Conservation (phyloP, 805 yeast species). For the Candida awuae region DNA sequence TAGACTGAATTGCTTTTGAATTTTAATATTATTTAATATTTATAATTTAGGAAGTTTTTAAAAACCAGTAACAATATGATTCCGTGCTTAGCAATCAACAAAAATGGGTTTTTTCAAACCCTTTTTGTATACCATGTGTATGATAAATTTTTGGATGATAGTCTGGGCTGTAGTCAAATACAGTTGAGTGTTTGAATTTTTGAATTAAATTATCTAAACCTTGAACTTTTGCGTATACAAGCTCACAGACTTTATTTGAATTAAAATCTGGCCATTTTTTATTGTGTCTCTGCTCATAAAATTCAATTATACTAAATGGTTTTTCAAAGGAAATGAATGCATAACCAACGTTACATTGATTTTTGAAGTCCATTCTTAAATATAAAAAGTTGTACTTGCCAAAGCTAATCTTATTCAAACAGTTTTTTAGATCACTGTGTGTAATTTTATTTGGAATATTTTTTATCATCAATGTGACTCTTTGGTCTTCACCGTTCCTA, state of each 20-base stretch:
- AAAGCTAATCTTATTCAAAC: slow-evolving; percentile 38
- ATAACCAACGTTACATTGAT: slow-evolving; percentile 48
- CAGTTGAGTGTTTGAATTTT: slow-evolving; percentile 42
- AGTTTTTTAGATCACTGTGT: slow-evolving; percentile 37
- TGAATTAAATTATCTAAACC: slow-evolving; percentile 38
- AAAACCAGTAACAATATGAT: too few relatives aligned
- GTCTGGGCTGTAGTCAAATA: slow-evolving; percentile 37
- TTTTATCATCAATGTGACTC: slow-evolving; percentile 45
- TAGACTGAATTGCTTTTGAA: too few relatives aligned
- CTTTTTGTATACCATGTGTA: slow-evolving; percentile 36
- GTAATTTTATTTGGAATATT: slow-evolving; percentile 47
- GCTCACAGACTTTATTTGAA: slow-evolving; percentile 43
- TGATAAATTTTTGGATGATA: slow-evolving; percentile 42
- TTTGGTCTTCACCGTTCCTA: slow-evolving; percentile 33
- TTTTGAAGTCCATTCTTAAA: slow-evolving; percentile 44
- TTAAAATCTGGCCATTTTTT: slow-evolving; percentile 40
- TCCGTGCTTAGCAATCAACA: too few relatives aligned
- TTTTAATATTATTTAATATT: too few relatives aligned
- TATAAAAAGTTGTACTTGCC: slow-evolving; percentile 34
- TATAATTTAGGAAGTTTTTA: too few relatives aligned
- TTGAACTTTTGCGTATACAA: slow-evolving; percentile 46
- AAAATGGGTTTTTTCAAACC: too few relatives aligned
- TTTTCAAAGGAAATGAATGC: slow-evolving; percentile 43
- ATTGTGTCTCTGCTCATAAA: slow-evolving; percentile 39
- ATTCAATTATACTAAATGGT: slow-evolving; percentile 36